phyloP scores from a whole-genome alignment of 1,284 basidiomycete species.

The Testicularia cyperi region DNA sequence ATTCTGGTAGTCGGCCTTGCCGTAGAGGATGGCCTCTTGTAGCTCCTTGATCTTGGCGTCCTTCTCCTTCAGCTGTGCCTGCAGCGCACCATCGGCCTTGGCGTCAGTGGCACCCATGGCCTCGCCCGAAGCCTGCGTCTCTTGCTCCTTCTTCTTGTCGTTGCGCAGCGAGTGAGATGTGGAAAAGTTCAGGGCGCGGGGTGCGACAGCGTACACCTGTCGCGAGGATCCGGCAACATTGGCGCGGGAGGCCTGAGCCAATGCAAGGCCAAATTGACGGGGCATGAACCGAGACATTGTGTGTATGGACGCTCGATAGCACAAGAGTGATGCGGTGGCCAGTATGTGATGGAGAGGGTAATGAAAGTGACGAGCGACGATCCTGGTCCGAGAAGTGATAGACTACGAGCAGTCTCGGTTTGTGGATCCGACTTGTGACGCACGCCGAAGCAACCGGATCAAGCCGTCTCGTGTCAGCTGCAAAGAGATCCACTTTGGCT shows the following conservation, averaged over 20 bases:
- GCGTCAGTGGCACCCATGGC: conserved; percentile 42
- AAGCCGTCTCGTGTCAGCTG: too few relatives aligned
- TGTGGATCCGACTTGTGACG: too few relatives aligned
- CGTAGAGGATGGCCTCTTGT: conserved; percentile 55
- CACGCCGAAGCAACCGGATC: too few relatives aligned
- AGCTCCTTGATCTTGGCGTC: conserved; percentile 58
- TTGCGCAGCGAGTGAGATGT: conserved; percentile 8
- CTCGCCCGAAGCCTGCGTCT: conserved; percentile 37
- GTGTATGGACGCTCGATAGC: too few relatives aligned
- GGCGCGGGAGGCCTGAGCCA: conserved; percentile 20
- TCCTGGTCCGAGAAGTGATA: too few relatives aligned
- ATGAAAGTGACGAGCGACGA: too few relatives aligned
- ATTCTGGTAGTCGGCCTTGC: conserved; percentile 85
- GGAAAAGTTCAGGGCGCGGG: conserved; percentile 25
- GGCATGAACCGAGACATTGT: conserved; percentile 22
- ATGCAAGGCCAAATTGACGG: conserved; percentile 22
- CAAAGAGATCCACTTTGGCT: too few relatives aligned
- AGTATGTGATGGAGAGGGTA: too few relatives aligned
- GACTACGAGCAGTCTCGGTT: too few relatives aligned
- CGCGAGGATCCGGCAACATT: conserved; percentile 17
- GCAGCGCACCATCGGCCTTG: conserved; percentile 17
- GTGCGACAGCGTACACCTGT: conserved; percentile 1
- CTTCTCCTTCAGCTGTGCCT: conserved; percentile 55
- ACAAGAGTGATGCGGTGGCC: too few relatives aligned
- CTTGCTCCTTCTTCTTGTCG: conserved; percentile 36